Evolutionary conservation across 768 basidiomycete species (phyloP).

Genomic region (Dacryopinax spathularia): DNA sequence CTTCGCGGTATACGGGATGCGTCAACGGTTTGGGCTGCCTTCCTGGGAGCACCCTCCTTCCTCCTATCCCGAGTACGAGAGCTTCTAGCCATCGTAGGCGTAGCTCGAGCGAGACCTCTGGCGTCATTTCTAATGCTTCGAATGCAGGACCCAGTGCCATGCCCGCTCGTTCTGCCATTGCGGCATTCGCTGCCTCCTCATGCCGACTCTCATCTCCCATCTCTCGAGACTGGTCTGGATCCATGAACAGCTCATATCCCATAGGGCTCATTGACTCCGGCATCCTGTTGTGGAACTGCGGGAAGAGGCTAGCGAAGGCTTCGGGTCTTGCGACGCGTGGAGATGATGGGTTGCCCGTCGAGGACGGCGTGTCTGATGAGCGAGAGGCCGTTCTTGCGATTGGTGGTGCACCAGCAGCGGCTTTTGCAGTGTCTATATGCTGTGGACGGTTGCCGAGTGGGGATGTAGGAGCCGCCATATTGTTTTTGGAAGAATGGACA

Average conservation of each 20-base stretch:
- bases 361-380: neutral
- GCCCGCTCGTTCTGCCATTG: neutral
- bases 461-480: slow-evolving; percentile 1
- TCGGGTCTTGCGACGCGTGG: neutral
- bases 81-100: slow-evolving; percentile 71
- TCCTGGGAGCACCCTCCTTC: neutral
- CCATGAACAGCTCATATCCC: neutral
- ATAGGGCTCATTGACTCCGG: slow-evolving; percentile 1
- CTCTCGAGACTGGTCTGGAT: neutral
- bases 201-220: neutral
- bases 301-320: neutral
- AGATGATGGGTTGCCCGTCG: neutral
- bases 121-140: neutral
- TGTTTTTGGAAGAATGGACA: neutral
- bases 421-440: neutral
- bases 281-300: slow-evolving; percentile 1
- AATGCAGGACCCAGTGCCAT: neutral
- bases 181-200: neutral
- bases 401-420: neutral
- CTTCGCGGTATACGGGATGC: neutral
- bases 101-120: slow-evolving; percentile 47
- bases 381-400: neutral
- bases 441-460: neutral
- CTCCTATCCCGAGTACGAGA: slow-evolving; percentile 44
- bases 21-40: neutral